These are phyloP conservation scores for Globisporangium parvum DNA, from an alignment of 352 stramenopile species.

Conservation along the genomic window DNA sequence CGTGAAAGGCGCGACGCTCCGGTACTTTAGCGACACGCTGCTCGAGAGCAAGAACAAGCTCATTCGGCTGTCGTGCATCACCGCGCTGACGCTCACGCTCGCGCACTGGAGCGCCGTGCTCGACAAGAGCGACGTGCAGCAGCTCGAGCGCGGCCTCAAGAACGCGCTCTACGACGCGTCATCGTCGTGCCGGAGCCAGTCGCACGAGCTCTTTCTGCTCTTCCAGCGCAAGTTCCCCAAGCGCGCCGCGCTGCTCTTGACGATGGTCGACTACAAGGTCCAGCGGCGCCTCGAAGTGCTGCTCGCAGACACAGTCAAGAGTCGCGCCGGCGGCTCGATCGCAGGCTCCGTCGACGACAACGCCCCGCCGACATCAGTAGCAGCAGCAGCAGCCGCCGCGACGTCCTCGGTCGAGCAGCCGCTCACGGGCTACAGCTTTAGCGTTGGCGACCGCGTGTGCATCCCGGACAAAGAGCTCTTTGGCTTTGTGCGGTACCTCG, in stretches of 20 bases:
- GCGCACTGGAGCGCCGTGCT: constrained; percentile 63
- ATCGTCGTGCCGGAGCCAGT: constrained; percentile 57
- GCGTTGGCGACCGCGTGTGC: constrained; percentile 71
- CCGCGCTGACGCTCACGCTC: constrained; percentile 42
- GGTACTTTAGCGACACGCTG: constrained; percentile 66
- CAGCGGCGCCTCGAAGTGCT: constrained; percentile 72
- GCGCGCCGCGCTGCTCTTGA: constrained; percentile 55
- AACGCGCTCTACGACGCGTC: constrained; percentile 72
- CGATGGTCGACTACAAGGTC: constrained; percentile 75
- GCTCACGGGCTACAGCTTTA: constrained; percentile 33
- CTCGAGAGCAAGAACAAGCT: constrained; percentile 80
- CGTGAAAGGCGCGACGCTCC: constrained; percentile 67
- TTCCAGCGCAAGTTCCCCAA: constrained; percentile 82
- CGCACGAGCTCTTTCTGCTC: constrained; percentile 59
- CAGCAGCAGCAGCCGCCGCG: background rate
- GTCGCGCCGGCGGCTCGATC: constrained; percentile 14
- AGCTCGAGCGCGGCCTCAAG: constrained; percentile 72
- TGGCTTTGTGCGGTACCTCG: constrained; percentile 70
- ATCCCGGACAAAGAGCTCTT: constrained; percentile 85
- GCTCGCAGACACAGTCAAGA: constrained; percentile 16
- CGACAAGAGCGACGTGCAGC: constrained; percentile 76
- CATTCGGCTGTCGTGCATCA: constrained; percentile 74
- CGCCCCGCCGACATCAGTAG: background rate
- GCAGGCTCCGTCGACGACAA: constrained; percentile 52
- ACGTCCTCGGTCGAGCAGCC: constrained; percentile 15